These are phyloP conservation scores for Aspergillus sclerotioniger DNA, from an alignment of 495 filamentous ascomycete species.

Conservation along the genomic window DNA sequence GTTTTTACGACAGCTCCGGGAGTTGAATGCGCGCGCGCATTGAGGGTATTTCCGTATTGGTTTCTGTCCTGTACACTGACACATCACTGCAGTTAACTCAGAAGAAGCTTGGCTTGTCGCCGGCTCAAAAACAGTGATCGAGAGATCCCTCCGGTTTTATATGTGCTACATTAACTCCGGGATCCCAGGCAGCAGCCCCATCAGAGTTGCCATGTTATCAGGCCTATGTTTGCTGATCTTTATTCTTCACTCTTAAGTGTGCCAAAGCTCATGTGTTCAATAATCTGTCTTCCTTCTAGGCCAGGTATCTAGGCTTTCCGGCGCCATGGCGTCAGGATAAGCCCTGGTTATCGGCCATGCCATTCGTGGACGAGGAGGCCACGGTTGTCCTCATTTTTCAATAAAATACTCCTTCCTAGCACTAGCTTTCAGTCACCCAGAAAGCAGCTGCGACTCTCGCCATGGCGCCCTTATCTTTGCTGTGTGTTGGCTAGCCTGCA, in stretches of 20 bases:
- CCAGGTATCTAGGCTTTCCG: not conserved
- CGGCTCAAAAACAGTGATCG: conserved; percentile 10
- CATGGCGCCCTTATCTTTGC: conserved; percentile 12
- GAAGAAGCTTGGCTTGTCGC: conserved; percentile 20
- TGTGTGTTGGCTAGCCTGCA: conserved; percentile 11
- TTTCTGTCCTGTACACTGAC: conserved; percentile 13
- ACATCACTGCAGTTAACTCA: conserved; percentile 29
- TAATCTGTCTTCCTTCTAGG: not conserved
- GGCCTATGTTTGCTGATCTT: not conserved
- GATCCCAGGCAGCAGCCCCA: not conserved
- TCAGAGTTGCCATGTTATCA: not conserved
- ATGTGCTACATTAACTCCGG: not conserved
- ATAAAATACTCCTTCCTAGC: not conserved
- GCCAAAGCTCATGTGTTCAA: not conserved
- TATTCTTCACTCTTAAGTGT: not conserved
- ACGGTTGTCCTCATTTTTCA: not conserved
- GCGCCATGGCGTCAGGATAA: not conserved
- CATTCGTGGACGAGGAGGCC: not conserved
- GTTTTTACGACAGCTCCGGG: not conserved
- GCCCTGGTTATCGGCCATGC: not conserved
- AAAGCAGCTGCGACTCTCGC: conserved; percentile 12
- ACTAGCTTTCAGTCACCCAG: conserved; percentile 16
- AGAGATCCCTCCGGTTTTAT: not conserved
- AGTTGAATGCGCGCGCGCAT: not conserved
- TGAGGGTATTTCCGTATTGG: not conserved